Evolutionary conservation across 2,329 filamentous ascomycete species (phyloP), one percentile per base, ranked within the genome.

Genomic region (Cladobotryum mycophilum): DNA sequence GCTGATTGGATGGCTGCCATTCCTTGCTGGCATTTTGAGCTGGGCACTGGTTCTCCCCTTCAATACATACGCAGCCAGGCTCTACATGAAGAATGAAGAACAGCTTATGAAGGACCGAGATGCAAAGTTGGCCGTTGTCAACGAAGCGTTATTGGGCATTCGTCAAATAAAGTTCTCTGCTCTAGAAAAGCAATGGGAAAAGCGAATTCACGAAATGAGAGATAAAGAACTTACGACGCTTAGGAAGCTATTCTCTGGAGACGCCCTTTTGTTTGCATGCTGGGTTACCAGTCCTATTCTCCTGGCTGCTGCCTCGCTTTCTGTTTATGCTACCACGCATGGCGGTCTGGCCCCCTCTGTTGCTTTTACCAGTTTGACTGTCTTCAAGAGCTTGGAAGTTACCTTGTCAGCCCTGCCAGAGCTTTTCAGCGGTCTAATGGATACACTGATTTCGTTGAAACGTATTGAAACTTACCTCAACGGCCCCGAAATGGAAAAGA

Each of bases 81-180:
- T 73, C 17, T 88, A 89, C 60, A 72, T 83, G 1, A 72, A 70
- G 18, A 78, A 82, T 4, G 84, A 89, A 60, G 84, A 86, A 49
- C 71, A 75, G 45, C 66, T 92, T 45, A 91, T 91, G 86, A 87
- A 86, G 62, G 75, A 84, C 25, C 76, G 88, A 41, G 88, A 92
- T 64, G 75, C 81, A 49, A 92, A 91, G 67, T 76, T 90, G 68
- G 84, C 79, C 0, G 78, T 90, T 13, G 78, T 93, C 30, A 87
- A 86, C 1, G 88, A 93, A 65, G 86, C 85, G 0, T 70, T 93
- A 1, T 80, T 87, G 58, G 88, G 88, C 7, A 91, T 92, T 56
- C 80, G 87, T 1, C 88, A 93, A 65, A 89, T 93, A 69, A 93
- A 93, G 61, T 90, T 92, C 58, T 86, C 86, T 0, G 88, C 88